A percentile compares a stretch with the other conserved stretches of the same genome.
Conservation (phyloP, 2,329 filamentous ascomycete genomes). For the Pyricularia grisea region DNA sequence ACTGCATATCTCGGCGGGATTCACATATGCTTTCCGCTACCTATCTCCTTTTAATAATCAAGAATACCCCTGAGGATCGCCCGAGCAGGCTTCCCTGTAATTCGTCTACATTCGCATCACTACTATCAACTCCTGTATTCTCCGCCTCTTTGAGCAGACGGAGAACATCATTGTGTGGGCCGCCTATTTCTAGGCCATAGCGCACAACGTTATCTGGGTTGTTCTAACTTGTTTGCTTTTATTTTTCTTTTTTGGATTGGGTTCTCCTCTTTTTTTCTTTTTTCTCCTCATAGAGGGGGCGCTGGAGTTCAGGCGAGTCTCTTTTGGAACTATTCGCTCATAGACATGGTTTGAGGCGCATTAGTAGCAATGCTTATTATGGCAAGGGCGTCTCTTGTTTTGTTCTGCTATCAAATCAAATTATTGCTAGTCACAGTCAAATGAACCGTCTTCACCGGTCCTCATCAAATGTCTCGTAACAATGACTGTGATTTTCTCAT, state of each 20-base stretch:
- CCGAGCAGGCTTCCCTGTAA: not conserved
- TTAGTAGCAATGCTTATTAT: not conserved
- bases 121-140: not conserved
- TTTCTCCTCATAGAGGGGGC: not conserved
- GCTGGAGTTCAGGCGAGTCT: not conserved
- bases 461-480: not conserved
- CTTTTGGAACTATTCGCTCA: not conserved
- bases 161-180: not conserved
- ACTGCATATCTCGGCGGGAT: not conserved
- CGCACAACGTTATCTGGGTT: not conserved
- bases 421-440: not conserved
- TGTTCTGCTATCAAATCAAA: not conserved
- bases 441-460: not conserved
- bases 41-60: not conserved
- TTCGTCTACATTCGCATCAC: not conserved
- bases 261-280: not conserved
- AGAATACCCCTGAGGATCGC: not conserved
- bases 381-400: not conserved
- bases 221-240: not conserved
- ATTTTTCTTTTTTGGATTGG: not conserved
- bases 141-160: not conserved
- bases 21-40: not conserved
- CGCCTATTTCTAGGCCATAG: not conserved
- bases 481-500: not conserved
- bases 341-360: slow-evolving; percentile 1